phyloP scores from a whole-genome alignment of 495 filamentous ascomycete genomes.

The Talaromyces thailandensis region DNA sequence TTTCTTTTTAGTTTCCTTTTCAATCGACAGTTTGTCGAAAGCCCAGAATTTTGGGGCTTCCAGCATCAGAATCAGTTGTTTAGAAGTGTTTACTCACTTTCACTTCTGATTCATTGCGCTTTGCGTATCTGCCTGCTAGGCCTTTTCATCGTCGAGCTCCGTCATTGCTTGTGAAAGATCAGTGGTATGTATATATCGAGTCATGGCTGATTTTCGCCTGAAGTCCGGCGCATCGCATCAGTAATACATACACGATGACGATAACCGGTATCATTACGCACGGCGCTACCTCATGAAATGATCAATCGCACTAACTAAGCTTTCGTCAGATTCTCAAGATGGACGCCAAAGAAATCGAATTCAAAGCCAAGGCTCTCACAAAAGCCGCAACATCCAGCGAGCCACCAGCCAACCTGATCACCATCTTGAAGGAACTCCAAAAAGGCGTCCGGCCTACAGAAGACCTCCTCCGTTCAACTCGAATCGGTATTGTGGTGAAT shows the following conservation, averaged over 20 bases:
- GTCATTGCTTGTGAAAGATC: background rate
- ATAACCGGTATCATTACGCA: background rate
- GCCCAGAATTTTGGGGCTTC: background rate
- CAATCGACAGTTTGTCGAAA: background rate
- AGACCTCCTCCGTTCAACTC: constrained; percentile 75
- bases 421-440: constrained; percentile 67
- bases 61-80: background rate
- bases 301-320: background rate
- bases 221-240: background rate
- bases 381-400: constrained; percentile 68
- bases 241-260: background rate
- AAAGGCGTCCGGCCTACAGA: constrained; percentile 75
- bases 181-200: background rate
- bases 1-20: background rate
- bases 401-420: constrained; percentile 51
- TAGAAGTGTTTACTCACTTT: background rate
- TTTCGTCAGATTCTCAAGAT: constrained; percentile 29
- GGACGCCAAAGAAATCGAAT: constrained; percentile 73
- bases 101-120: background rate
- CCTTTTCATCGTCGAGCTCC: background rate
- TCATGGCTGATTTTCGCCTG: background rate
- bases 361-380: constrained; percentile 60
- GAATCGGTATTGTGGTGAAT: constrained; percentile 82
- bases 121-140: background rate
- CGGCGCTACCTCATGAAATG: background rate